These are phyloP conservation scores for Corinectria fuckeliana DNA, from an alignment of 2,329 filamentous ascomycete species.

Conservation along the genomic window DNA sequence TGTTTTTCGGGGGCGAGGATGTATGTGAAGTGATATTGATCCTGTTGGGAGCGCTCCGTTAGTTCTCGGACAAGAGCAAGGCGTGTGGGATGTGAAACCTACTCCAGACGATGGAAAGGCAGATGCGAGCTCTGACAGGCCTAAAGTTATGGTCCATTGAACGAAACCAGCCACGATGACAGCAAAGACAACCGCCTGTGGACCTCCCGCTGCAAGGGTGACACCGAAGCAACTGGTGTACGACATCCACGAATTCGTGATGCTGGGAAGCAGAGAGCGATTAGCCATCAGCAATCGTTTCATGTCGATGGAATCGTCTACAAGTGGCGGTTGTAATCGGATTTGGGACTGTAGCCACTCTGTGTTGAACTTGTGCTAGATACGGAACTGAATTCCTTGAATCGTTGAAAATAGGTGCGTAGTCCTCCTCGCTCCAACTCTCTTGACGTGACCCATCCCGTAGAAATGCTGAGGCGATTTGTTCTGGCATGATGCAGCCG, in stretches of 20 bases:
- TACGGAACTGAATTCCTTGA: too few relatives aligned
- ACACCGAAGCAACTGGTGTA: conserved; percentile 29
- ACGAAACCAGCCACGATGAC: conserved; percentile 27
- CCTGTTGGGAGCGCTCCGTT: not conserved
- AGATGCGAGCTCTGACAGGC: conserved; percentile 26
- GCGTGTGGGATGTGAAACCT: not conserved
- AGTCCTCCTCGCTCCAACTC: too few relatives aligned
- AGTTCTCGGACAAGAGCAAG: not conserved
- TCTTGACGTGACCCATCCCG: too few relatives aligned
- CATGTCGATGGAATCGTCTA: too few relatives aligned
- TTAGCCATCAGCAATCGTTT: too few relatives aligned
- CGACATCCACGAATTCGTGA: conserved; percentile 26
- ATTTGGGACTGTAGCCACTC: too few relatives aligned
- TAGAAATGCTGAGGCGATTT: too few relatives aligned
- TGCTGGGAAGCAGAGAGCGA: conserved; percentile 25
- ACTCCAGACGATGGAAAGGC: conserved; percentile 24
- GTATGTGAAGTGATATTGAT: conserved; percentile 30
- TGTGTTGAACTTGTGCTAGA: too few relatives aligned
- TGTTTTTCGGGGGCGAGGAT: conserved; percentile 24
- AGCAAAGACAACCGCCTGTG: conserved; percentile 24
- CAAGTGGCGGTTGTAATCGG: too few relatives aligned
- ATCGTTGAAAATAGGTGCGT: too few relatives aligned
- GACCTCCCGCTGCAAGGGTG: conserved; percentile 20
- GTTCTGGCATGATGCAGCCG: too few relatives aligned
- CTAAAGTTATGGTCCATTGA: conserved; percentile 25